These are phyloP conservation scores for Jasminum sambac DNA, from an alignment of 257 asterid species.

Conservation along the genomic window DNA sequence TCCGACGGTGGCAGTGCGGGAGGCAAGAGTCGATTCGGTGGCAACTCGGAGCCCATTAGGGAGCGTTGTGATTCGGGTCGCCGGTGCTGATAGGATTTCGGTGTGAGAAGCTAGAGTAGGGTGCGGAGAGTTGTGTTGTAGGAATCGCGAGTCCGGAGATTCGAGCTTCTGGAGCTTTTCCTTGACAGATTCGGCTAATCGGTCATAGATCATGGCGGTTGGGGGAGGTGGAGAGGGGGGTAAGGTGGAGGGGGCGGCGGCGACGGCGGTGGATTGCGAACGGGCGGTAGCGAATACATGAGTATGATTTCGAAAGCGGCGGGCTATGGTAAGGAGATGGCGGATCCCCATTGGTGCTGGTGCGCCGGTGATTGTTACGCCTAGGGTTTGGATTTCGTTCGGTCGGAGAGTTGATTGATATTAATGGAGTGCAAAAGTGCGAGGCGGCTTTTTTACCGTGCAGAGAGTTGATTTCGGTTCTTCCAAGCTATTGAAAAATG, in stretches of 20 bases:
- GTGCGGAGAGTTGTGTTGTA: constrained; percentile 64
- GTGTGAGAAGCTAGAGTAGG: constrained; percentile 61
- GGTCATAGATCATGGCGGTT: constrained; percentile 80
- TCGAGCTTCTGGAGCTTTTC: constrained; percentile 57
- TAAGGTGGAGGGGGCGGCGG: constrained; percentile 34
- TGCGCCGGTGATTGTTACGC: background rate
- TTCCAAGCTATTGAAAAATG: too few relatives aligned
- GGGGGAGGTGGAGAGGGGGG: constrained; percentile 70
- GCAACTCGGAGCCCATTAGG: constrained; percentile 87
- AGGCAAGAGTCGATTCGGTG: constrained; percentile 73
- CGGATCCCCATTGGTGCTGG: constrained; percentile 69
- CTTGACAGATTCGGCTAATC: constrained; percentile 69
- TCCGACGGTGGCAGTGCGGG: constrained; percentile 81
- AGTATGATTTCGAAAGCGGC: constrained; percentile 41
- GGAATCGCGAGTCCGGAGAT: constrained; percentile 72
- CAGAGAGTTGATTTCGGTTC: background rate
- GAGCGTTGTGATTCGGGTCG: constrained; percentile 77
- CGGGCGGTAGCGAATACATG: constrained; percentile 27
- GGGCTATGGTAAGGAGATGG: constrained; percentile 59
- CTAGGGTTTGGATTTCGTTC: constrained; percentile 36
- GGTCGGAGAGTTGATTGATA: constrained; percentile 16
- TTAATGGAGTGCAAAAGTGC: background rate
- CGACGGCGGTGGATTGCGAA: constrained; percentile 53
- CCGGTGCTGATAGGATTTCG: constrained; percentile 68
- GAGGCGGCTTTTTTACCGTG: background rate